Conservation (phyloP, 2,329 filamentous ascomycete species). For the Colletotrichum sojae region DNA sequence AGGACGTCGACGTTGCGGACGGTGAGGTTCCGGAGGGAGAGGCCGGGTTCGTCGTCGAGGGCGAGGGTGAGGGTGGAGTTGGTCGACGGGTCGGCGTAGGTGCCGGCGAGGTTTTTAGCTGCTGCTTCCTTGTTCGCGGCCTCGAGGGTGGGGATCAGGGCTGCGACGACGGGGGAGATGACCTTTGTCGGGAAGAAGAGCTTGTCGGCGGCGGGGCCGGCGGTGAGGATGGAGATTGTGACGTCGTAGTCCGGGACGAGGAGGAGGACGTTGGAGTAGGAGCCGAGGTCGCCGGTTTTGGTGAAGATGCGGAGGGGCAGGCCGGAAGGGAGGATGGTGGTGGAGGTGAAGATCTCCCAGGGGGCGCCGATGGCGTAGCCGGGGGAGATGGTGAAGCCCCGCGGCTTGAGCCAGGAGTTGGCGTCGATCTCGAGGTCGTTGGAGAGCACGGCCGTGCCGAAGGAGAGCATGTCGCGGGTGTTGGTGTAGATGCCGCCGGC, state of each 20-base stretch:
- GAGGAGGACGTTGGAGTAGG: slow-evolving; percentile 51
- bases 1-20: slow-evolving; percentile 59
- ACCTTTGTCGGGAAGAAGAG: slow-evolving; percentile 42
- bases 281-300: slow-evolving; percentile 50
- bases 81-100: slow-evolving; percentile 53
- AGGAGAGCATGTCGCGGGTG: slow-evolving; percentile 57
- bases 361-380: slow-evolving; percentile 54
- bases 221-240: slow-evolving; percentile 55
- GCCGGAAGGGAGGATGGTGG: slow-evolving; percentile 47
- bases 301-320: slow-evolving; percentile 52
- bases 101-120: slow-evolving; percentile 50
- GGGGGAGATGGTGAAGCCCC: slow-evolving; percentile 54
- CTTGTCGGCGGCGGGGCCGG: slow-evolving; percentile 44
- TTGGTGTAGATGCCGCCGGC: slow-evolving; percentile 60
- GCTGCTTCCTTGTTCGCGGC: slow-evolving; percentile 58
- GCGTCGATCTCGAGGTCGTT: slow-evolving; percentile 57
- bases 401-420: slow-evolving; percentile 62
- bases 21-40: slow-evolving; percentile 55
- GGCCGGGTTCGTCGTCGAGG: slow-evolving; percentile 56
- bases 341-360: slow-evolving; percentile 52
- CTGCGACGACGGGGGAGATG: slow-evolving; percentile 48
- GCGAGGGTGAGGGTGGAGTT: slow-evolving; percentile 58
- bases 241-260: slow-evolving; percentile 54
- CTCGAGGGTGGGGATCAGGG: slow-evolving; percentile 59
- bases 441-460: slow-evolving; percentile 58